Base-by-base conservation (phyloP, 2,329 filamentous ascomycete genomes). In the Penicillium palitans region DNA sequence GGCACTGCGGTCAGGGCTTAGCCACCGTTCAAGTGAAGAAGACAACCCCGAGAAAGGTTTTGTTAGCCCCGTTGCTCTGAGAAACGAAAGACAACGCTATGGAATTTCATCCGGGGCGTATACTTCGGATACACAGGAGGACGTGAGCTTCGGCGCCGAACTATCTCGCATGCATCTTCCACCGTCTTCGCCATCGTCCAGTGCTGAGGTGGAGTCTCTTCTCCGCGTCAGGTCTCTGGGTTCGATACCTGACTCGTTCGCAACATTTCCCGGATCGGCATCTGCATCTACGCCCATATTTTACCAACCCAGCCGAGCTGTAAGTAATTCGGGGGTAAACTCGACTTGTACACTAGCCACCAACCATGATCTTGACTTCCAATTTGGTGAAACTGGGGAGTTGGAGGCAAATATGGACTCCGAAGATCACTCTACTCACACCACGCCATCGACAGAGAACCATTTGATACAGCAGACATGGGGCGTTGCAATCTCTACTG, bases 1-100 rank as follows among this genome's bases (percentile, higher is more conserved):
- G 15, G 69, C 70, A 4, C 57, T 76, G 6, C 66, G 68, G 12
- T 64, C 66, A 25, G 69, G 70, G 8, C 46, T 75, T 15, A 59
- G 62, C 13, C 63, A 62, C n/a, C 70, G 61, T 24, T 52, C 66
- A 3, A 55, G 50, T 55, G 50, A 54, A 6, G 55, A 54, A 10
- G 44, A 48, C 2, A 27, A 10, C 2, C 10, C 21, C 6, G 29
- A 54, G 6, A 24, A 12, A 31, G 10, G 37, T 2, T 31, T 48
- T 21, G 50, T 54, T 17, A 37, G 13, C n/a, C 50, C 50, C 12
- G 42, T 25, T 35, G 50, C 42, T 48, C 41, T 54, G 4, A 31
- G 35, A 10, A 44, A 24, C 6, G 50, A 48, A 35, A 25, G 37
- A 24, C 17, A 54, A 7, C 21, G 10, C 25, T n/a, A 17, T 2